Evolutionary conservation across 371 early-diverging fungal species (phyloP).

Genomic region (Umbelopsis sp.): DNA sequence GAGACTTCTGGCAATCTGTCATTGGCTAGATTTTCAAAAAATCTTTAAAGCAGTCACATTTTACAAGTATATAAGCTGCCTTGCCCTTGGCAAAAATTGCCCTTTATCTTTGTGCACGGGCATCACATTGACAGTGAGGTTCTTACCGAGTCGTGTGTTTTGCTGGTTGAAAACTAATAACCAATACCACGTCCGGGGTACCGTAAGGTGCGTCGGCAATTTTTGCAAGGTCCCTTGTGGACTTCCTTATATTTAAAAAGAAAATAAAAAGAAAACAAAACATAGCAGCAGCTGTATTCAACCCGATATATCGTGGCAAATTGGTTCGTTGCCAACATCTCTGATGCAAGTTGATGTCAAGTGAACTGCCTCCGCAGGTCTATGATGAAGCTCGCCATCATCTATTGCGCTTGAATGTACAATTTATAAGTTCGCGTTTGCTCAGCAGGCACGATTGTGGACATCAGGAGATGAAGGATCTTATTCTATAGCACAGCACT

Average conservation of each 20-base stretch:
- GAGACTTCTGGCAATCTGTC: too few relatives aligned
- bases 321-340: too few relatives aligned
- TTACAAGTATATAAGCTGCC: neutral
- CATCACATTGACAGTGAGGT: constrained; percentile 63
- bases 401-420: too few relatives aligned
- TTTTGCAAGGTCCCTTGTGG: constrained; percentile 50
- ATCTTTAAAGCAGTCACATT: constrained; percentile 8
- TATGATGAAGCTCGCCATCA: too few relatives aligned
- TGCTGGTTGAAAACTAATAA: constrained; percentile 65
- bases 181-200: constrained; percentile 58
- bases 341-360: too few relatives aligned
- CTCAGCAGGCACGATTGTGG: too few relatives aligned
- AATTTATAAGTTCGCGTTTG: too few relatives aligned
- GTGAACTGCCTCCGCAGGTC: too few relatives aligned
- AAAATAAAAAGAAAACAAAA: constrained; percentile 31
- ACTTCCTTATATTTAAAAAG: constrained; percentile 28
- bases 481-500: too few relatives aligned
- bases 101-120: constrained; percentile 61
- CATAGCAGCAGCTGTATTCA: too few relatives aligned
- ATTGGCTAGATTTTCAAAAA: neutral
- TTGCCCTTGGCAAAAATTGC: constrained; percentile 16
- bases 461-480: too few relatives aligned
- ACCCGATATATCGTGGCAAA: too few relatives aligned
- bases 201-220: constrained; percentile 52
- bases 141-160: constrained; percentile 60